phyloP scores from a whole-genome alignment of 495 filamentous ascomycete species.

The Xanthoparmelia taractica region DNA sequence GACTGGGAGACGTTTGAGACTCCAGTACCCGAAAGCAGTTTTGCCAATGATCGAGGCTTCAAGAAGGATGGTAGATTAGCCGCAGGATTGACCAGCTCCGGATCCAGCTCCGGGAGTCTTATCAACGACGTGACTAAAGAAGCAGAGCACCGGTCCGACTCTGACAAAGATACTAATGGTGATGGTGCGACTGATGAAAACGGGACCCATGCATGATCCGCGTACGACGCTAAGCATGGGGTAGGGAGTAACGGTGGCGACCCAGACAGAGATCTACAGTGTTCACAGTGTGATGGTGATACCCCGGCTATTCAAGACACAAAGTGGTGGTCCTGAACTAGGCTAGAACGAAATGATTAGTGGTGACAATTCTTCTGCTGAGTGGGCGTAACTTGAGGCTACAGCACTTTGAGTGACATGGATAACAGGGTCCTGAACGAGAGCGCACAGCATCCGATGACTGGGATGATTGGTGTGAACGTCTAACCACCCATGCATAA shows the following conservation, averaged over 20 bases:
- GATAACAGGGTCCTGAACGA: background rate
- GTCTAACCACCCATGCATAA: background rate
- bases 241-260: background rate
- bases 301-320: background rate
- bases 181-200: background rate
- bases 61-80: background rate
- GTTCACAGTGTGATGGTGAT: background rate
- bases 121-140: background rate
- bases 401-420: background rate
- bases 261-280: background rate
- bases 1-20: conserved; percentile 45
- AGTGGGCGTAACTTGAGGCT: background rate
- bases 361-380: background rate
- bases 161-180: background rate
- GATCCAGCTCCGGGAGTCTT: background rate
- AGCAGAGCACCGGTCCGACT: conserved; percentile 1
- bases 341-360: background rate
- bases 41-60: conserved; percentile 28
- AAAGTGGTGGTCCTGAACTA: background rate
- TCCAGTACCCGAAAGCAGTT: conserved; percentile 29
- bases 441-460: background rate
- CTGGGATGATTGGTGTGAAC: background rate
- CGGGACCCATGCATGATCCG: background rate
- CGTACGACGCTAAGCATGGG: background rate
- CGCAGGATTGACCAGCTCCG: background rate